phyloP scores from a whole-genome alignment of 768 basidiomycete species.

The Multifurca ochricompacta region DNA sequence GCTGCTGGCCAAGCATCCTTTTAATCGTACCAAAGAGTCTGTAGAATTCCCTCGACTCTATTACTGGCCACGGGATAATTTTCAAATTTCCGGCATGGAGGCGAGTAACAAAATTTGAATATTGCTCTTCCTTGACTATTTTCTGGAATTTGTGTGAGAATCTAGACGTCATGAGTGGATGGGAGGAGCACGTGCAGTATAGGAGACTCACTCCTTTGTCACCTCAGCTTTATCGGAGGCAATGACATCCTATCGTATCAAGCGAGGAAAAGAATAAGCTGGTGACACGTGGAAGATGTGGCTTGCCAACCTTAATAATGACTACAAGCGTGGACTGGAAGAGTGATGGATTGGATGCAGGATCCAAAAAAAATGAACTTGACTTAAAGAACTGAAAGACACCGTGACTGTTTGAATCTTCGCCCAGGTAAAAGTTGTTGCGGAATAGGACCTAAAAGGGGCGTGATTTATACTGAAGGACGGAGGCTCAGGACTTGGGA shows the following conservation, averaged over 20 bases:
- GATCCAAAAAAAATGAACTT: constrained; percentile 49
- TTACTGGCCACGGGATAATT: constrained; percentile 65
- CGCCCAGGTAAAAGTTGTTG: constrained; percentile 56
- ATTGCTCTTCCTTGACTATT: constrained; percentile 57
- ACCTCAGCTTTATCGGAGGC: constrained; percentile 56
- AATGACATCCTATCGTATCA: constrained; percentile 61
- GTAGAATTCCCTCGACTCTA: constrained; percentile 56
- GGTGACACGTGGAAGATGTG: background rate
- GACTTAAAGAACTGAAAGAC: constrained; percentile 59
- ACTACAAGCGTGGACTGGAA: constrained; percentile 57
- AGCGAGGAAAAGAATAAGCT: no score
- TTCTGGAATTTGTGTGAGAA: constrained; percentile 52
- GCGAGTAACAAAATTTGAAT: constrained; percentile 53
- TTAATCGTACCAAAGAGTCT: constrained; percentile 42
- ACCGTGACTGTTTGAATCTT: constrained; percentile 51
- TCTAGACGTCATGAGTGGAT: constrained; percentile 26
- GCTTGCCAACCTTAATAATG: constrained; percentile 48
- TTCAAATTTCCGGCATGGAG: constrained; percentile 48
- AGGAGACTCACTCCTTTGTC: constrained; percentile 44
- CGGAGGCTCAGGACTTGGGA: background rate
- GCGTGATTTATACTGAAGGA: background rate
- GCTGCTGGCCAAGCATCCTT: constrained; percentile 40
- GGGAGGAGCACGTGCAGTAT: background rate
- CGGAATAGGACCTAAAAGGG: constrained; percentile 51
- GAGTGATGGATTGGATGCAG: constrained; percentile 47